Conservation (phyloP, 345 rosid species). For the Eucalyptus marginata region DNA sequence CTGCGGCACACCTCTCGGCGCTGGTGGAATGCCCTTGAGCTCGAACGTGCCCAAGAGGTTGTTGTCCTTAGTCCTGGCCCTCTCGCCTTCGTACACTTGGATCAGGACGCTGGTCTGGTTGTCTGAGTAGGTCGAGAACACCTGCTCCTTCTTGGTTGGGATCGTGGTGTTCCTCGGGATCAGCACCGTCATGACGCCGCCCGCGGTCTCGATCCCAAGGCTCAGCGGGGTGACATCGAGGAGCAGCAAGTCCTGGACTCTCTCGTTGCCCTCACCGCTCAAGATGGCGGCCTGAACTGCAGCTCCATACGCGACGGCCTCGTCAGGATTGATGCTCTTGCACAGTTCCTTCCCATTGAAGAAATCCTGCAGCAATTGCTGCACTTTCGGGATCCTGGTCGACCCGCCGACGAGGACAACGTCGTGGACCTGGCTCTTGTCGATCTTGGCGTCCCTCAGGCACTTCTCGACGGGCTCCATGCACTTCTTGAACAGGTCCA, state of each 20-base stretch:
- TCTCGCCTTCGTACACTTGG: neutral
- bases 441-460: neutral
- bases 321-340: neutral
- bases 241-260: neutral
- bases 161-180: neutral
- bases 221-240: neutral
- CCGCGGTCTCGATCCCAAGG: neutral
- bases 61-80: neutral
- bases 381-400: neutral
- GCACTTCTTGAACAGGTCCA: neutral
- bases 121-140: neutral
- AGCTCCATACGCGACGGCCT: neutral
- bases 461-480: neutral
- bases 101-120: neutral
- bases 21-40: neutral
- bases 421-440: neutral
- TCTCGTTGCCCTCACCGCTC: neutral
- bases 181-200: neutral
- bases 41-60: neutral
- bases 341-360: neutral
- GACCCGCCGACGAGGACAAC: neutral
- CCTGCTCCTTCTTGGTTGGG: neutral
- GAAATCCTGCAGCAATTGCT: neutral
- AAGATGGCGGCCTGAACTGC: neutral
- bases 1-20: neutral